A percentile compares a stretch with the other conserved stretches of the same genome.
Evolutionary conservation across 164 flowering plant genomes (phyloP).

Genomic region (Kalanchoe fedtschenkoi): DNA sequence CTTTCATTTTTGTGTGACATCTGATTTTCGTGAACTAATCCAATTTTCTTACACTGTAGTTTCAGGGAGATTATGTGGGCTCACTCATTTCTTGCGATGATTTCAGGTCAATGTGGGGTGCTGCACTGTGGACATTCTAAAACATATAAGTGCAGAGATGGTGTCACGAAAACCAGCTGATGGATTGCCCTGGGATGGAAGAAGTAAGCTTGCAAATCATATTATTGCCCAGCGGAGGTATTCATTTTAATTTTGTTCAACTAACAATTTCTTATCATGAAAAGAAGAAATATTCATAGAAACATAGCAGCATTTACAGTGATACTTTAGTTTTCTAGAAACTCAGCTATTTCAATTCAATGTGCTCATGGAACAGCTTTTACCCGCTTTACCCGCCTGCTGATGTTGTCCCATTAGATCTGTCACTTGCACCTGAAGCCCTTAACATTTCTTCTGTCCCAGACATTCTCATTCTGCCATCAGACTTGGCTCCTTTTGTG

Average conservation of each 20-base stretch:
- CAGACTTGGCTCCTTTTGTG: constrained; percentile 78
- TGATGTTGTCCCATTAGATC: constrained; percentile 72
- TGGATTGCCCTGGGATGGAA: constrained; percentile 54
- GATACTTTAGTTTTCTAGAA: background rate
- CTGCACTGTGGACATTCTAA: constrained; percentile 74
- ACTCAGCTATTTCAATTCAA: background rate
- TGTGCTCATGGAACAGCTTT: constrained; percentile 44
- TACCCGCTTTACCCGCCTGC: constrained; percentile 94
- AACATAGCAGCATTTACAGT: background rate
- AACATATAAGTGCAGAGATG: constrained; percentile 86
- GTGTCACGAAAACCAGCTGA: constrained; percentile 52
- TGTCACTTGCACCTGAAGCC: constrained; percentile 76
- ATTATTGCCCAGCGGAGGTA: constrained; percentile 71
- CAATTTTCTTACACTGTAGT: background rate
- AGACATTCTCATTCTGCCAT: constrained; percentile 73
- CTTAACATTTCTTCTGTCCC: constrained; percentile 57
- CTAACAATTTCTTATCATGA: background rate
- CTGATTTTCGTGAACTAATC: background rate
- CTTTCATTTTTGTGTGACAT: no score
- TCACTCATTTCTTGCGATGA: background rate
- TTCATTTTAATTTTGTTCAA: constrained; percentile 1
- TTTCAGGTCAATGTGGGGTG: constrained; percentile 77
- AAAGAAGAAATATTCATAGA: background rate
- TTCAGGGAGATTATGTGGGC: background rate
- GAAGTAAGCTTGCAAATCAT: constrained; percentile 73